Percentiles rank a stretch among this genome's conserved stretches.
phyloP scores from a whole-genome alignment of 208 protist genomes.

The Acanthamoeba lenticulata region DNA sequence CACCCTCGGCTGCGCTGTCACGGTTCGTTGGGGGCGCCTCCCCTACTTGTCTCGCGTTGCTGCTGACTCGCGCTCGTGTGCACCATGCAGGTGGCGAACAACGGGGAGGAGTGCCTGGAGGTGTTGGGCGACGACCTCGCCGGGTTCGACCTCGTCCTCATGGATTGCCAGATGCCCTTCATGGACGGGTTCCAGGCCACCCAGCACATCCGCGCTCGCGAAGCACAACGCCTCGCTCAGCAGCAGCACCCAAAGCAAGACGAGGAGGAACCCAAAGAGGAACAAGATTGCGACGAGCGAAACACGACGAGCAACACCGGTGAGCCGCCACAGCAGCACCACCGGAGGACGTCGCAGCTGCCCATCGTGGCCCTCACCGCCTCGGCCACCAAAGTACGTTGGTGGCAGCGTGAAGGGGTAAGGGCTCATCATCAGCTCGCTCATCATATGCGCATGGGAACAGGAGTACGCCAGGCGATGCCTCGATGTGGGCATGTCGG shows the following conservation, averaged over 20 bases:
- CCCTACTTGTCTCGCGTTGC: not conserved
- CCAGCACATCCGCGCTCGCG: not conserved
- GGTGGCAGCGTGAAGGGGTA: not conserved
- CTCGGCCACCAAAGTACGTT: not conserved
- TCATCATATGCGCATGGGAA: not conserved
- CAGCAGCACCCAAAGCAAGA: too few species aligned
- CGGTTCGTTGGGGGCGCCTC: not conserved
- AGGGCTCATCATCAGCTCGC: not conserved
- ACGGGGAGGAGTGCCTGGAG: not conserved
- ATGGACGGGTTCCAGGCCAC: slow-evolving; percentile 16
- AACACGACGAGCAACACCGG: not conserved
- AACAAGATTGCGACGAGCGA: too few species aligned
- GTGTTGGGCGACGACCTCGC: not conserved
- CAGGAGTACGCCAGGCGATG: not conserved
- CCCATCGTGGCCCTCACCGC: slow-evolving; percentile 1
- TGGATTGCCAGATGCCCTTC: slow-evolving; percentile 16
- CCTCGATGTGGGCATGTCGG: not conserved
- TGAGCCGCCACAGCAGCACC: not conserved
- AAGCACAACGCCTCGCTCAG: not conserved
- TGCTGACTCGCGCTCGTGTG: not conserved
- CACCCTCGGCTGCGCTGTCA: not conserved
- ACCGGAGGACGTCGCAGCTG: too few species aligned
- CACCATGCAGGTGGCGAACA: not conserved
- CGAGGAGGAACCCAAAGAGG: too few species aligned
- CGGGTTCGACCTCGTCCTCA: not conserved